These are phyloP conservation scores for Acorus calamus DNA, from an alignment of 106 monocot genomes.

Conservation along the genomic window DNA sequence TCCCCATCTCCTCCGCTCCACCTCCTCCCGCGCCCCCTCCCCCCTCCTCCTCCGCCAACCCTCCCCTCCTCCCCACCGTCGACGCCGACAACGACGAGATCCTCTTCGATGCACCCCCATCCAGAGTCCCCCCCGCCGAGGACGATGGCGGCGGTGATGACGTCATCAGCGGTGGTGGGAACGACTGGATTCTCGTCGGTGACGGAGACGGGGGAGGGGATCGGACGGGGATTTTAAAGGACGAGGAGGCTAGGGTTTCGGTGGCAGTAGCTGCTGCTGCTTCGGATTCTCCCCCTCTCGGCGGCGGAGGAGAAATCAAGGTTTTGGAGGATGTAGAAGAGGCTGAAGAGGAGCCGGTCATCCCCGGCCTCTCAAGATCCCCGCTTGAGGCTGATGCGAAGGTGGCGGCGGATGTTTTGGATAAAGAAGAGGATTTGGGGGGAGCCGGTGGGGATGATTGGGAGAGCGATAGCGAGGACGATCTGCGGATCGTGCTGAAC, in stretches of 20 bases:
- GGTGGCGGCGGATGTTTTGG: background rate
- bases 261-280: background rate
- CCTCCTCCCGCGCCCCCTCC: background rate
- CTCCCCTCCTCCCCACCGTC: conserved; percentile 1
- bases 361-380: conserved; percentile 35
- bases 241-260: conserved; percentile 17
- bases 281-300: too few relatives aligned
- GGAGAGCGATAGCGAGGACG: conserved; percentile 96
- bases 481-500: conserved; percentile 83
- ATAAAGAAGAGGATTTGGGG: conserved; percentile 1
- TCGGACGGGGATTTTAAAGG: conserved; percentile 8
- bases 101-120: conserved; percentile 13
- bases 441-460: conserved; percentile 48
- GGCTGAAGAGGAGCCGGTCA: conserved; percentile 26
- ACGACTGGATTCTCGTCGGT: background rate
- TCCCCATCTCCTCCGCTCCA: background rate
- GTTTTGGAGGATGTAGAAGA: conserved; percentile 10
- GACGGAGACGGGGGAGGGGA: conserved; percentile 2
- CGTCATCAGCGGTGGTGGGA: background rate
- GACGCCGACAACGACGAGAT: conserved; percentile 45
- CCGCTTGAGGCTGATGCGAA: conserved; percentile 4
- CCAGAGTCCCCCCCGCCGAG: conserved; percentile 25
- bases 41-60: background rate
- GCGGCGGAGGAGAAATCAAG: background rate
- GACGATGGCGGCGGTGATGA: conserved; percentile 46